A percentile compares a stretch with the other conserved stretches of the same genome.
Evolutionary conservation across 208 protist species (phyloP).

Genomic region (Balamuthia mandrillaris): DNA sequence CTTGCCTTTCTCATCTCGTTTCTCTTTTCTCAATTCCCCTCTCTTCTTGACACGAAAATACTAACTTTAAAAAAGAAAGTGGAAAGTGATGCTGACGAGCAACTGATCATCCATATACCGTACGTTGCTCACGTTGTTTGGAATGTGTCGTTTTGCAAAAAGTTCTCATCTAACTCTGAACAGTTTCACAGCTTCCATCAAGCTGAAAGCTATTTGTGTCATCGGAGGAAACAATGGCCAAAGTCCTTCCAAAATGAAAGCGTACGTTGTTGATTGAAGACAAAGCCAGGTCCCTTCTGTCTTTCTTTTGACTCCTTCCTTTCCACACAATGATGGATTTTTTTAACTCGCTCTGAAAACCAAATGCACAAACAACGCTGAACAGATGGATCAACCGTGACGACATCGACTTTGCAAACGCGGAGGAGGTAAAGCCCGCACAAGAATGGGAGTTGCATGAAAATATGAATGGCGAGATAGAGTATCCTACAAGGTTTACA

Average conservation of each 20-base stretch:
- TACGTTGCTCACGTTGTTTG: neutral
- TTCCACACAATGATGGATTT: neutral
- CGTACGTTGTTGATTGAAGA: neutral
- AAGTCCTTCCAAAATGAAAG: constrained; percentile 46
- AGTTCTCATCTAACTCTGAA: neutral
- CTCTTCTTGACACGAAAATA: too few species aligned
- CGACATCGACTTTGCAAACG: constrained; percentile 54
- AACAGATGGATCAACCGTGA: constrained; percentile 49
- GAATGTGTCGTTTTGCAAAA: too few species aligned
- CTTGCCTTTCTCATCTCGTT: too few species aligned
- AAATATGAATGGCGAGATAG: constrained; percentile 42
- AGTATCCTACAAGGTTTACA: constrained; percentile 44
- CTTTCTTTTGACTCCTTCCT: neutral
- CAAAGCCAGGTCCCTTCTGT: neutral
- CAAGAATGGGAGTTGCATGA: constrained; percentile 55
- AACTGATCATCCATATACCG: constrained; percentile 57
- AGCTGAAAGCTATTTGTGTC: constrained; percentile 55
- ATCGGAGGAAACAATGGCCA: constrained; percentile 39
- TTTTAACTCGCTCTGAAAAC: too few species aligned
- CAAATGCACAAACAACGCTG: too few species aligned
- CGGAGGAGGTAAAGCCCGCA: neutral
- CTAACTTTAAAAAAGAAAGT: too few species aligned
- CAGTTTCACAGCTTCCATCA: constrained; percentile 44
- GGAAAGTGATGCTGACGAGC: constrained; percentile 49
- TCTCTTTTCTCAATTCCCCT: too few species aligned